Evolutionary conservation across 1,139 yeast genomes (phyloP), one percentile per base, ranked within the genome.

Genomic region (Yamadazyma friedrichii): DNA sequence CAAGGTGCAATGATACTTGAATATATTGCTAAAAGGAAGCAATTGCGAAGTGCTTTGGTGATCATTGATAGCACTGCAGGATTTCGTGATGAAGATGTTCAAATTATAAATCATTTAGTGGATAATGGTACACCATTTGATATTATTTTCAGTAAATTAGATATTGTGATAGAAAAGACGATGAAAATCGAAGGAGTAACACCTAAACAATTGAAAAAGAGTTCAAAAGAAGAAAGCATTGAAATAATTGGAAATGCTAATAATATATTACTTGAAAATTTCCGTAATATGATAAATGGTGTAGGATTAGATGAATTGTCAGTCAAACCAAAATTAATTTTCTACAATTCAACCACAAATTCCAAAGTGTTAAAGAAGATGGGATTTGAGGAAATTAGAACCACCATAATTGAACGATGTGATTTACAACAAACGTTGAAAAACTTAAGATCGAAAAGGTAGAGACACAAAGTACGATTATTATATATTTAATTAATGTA

Each of bases 131-230:
- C 82, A 2, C 79, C 86, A 0, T 86, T 84, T 62, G 93, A 86
- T 47, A 59, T 88, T 4, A 75, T 88, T 0, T 78, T 87, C 56
- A 88, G 95, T 17, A 88, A 88, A 55, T 75, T 81, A 36, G 95
- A 88, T 55, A 73, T 74, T 42, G 54, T 82, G 9, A 54, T 70
- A 12, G 48, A 53, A 12, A 62, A 56, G 38, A 43, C 41, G 38
- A 52, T 58, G 55, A 43, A 48, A 37, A 16, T 35, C 9, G 33
- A 40, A 25, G 30, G 32, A 6, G 45, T 28, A 8, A 30, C 8
- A 39, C 9, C 33, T 33, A 17, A 31, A 31, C 5, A 34, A 30
- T 13, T 31, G 11, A 15, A 34, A 42, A 9, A 36, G 25, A n/a
- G 37, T 3, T 32, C 39, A 24, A 36, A 33, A 36, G 3, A 5